Conservation (phyloP, 1,284 basidiomycete genomes). For the Ustilago loliicola region DNA sequence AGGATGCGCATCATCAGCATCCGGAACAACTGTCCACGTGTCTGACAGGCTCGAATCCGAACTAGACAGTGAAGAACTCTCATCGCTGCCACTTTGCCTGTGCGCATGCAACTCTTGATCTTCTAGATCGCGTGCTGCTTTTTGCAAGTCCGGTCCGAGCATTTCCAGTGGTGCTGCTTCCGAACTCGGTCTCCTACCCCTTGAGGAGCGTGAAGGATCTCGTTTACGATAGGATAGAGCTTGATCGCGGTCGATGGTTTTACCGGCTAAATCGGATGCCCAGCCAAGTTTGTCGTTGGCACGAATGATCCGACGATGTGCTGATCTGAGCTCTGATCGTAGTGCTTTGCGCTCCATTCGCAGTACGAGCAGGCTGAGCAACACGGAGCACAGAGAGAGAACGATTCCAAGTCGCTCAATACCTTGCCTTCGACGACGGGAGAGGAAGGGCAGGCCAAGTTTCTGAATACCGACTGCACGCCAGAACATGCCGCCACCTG, state of each 20-base stretch:
- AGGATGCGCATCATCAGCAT: slow-evolving; percentile 16
- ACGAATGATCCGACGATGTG: slow-evolving; percentile 43
- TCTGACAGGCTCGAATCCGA: slow-evolving; percentile 21
- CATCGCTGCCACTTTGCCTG: background rate
- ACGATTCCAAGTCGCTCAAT: slow-evolving; percentile 58
- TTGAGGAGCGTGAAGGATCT: slow-evolving; percentile 16
- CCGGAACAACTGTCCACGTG: slow-evolving; percentile 30
- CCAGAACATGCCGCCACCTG: slow-evolving; percentile 60
- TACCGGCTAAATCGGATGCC: slow-evolving; percentile 34
- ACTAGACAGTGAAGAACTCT: background rate
- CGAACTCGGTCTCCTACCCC: background rate
- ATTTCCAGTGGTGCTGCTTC: slow-evolving; percentile 12
- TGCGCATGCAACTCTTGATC: slow-evolving; percentile 3
- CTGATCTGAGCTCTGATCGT: slow-evolving; percentile 28
- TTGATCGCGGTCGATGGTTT: slow-evolving; percentile 21
- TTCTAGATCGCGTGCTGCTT: slow-evolving; percentile 29
- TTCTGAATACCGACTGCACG: slow-evolving; percentile 49
- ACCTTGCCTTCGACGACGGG: slow-evolving; percentile 48
- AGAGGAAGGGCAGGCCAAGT: slow-evolving; percentile 34
- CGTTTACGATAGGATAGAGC: slow-evolving; percentile 33
- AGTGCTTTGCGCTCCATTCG: slow-evolving; percentile 24
- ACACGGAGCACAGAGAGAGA: slow-evolving; percentile 47
- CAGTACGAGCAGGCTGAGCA: slow-evolving; percentile 33
- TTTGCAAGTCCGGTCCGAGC: slow-evolving; percentile 31
- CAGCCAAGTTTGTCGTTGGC: slow-evolving; percentile 51